These are phyloP conservation scores for Phytophthora tubulina DNA, from an alignment of 352 stramenopile genomes.

Conservation along the genomic window DNA sequence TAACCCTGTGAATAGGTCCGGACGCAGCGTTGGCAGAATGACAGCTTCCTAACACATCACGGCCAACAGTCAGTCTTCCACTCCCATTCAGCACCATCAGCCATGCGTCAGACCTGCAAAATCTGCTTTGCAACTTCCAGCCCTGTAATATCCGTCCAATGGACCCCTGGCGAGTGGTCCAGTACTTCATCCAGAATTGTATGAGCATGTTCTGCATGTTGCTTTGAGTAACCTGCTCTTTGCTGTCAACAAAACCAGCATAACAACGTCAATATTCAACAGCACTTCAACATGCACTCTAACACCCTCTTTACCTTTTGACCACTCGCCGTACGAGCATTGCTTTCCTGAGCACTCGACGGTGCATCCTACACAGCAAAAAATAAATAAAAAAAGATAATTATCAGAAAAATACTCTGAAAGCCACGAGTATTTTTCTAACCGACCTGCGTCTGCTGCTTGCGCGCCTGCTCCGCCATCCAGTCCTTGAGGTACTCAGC, in stretches of 20 bases:
- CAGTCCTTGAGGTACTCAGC: conserved; percentile 76
- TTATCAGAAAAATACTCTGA: background rate
- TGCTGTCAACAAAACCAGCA: conserved; percentile 19
- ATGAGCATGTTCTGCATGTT: conserved; percentile 71
- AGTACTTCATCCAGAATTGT: conserved; percentile 88
- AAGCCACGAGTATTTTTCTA: conserved; percentile 11
- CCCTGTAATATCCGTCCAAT: conserved; percentile 87
- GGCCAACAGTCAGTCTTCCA: conserved; percentile 4
- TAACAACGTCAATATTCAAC: background rate
- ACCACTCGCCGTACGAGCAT: conserved; percentile 15
- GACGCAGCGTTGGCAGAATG: conserved; percentile 83
- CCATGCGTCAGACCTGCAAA: conserved; percentile 61
- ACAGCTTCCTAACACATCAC: conserved; percentile 75
- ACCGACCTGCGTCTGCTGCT: conserved; percentile 36
- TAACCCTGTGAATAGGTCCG: conserved; percentile 87
- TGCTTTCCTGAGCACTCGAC: background rate
- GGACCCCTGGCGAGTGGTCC: conserved; percentile 79
- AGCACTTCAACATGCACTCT: background rate
- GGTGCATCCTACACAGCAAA: conserved; percentile 10
- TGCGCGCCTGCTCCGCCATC: conserved; percentile 31
- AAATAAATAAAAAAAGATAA: background rate
- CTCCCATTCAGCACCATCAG: background rate
- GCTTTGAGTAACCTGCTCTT: conserved; percentile 56
- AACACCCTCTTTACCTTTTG: conserved; percentile 22
- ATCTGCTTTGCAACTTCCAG: conserved; percentile 89